Base-by-base conservation (phyloP, 2,329 filamentous ascomycete genomes). In the Penicillium hesseltinei region DNA sequence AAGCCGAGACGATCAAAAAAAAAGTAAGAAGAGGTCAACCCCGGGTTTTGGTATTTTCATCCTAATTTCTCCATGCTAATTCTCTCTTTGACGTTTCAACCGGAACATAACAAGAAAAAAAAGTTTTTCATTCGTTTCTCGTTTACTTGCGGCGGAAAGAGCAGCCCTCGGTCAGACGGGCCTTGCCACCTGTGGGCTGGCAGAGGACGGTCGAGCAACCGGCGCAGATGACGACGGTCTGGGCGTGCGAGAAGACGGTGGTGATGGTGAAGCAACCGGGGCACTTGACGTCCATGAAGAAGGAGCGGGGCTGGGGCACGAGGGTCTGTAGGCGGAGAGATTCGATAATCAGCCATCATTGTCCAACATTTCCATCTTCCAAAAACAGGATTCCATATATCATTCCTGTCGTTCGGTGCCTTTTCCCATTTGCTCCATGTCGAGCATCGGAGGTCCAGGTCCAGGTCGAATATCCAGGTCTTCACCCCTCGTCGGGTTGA, bases 231-330 rank as follows among this genome's bases (percentile, higher is more conserved):
- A 99, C 94, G 80, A 99, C 94, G 79, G 94, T 99, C 87, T 99
- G 94, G 81, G 94, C 94, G 87, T 99, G 94, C 67, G 93, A 97
- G 91, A 97, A 99, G 82, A 99, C 94, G 81, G 94, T 99, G 81
- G 94, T 99, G 88, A 99, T 99, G 81, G 92, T 97, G 89, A 97
- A 99, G 91, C 94, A 99, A 77, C 94, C 94, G 80, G 94, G 94
- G 90, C 94, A 99, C 90, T 99, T 99, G 86, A 99, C 94, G 80
- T 99, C 94, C 94, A 99, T 99, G 91, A 99, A 99, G 90, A 97
- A 99, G 71, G 93, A 97, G 80, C 94, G 91, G 75, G 94, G 94
- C 69, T 87, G 89, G 75, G 94, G 94, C 78, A 99, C 94, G 75
- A 99, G 90, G 71, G 86, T 92, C 92, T 95, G 70, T 63, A 23